Evolutionary conservation across 768 basidiomycete genomes (phyloP).

Genomic region (Sporobolomyces roseus): DNA sequence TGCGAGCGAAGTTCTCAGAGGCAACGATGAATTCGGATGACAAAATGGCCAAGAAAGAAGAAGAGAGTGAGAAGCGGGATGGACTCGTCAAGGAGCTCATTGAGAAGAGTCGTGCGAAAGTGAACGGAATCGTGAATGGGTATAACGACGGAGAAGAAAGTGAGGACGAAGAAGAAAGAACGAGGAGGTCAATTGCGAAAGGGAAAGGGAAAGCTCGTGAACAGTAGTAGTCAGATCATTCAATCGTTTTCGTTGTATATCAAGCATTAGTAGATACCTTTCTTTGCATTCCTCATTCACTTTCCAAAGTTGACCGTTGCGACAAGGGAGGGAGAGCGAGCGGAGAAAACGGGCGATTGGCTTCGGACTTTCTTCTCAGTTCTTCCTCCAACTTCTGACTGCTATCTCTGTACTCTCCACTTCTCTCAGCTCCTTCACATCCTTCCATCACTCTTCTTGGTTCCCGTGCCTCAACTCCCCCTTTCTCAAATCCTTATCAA

Average conservation of each 20-base stretch:
- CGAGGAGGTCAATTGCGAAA: not conserved
- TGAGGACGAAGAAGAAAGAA: constrained; percentile 2
- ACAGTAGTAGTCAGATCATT: too few relatives aligned
- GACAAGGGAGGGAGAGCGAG: not conserved
- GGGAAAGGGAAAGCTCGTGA: constrained; percentile 11
- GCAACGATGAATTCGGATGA: constrained; percentile 43
- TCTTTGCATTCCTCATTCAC: too few relatives aligned
- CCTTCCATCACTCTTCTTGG: too few relatives aligned
- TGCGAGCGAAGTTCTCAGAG: constrained; percentile 66
- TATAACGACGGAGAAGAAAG: not conserved
- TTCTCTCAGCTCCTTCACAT: too few relatives aligned
- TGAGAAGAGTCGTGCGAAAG: constrained; percentile 6
- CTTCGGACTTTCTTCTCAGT: too few relatives aligned
- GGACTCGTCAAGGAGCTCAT: not conserved
- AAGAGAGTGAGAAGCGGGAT: not conserved
- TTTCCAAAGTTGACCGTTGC: not conserved
- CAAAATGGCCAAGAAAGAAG: constrained; percentile 26
- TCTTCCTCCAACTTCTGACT: too few relatives aligned
- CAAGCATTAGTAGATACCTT: not conserved
- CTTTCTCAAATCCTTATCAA: not conserved
- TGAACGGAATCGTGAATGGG: not conserved
- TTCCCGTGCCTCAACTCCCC: too few relatives aligned
- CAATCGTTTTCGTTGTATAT: too few relatives aligned
- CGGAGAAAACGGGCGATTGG: not conserved
- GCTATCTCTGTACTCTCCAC: too few relatives aligned